Evolutionary conservation across 257 asterid genomes (phyloP).

Genomic region (Solanum boliviense): DNA sequence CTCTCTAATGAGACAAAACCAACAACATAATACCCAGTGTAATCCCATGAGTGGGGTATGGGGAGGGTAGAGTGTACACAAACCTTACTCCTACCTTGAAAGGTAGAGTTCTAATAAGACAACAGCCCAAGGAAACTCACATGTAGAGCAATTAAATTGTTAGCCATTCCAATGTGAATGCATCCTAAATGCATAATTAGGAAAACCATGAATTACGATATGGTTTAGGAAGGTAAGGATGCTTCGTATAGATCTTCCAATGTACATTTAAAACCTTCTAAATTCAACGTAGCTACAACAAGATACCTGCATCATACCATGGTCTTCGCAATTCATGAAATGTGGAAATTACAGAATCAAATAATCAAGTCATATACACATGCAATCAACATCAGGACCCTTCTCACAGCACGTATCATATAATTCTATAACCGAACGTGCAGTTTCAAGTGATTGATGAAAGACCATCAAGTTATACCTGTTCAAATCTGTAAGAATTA

Average conservation of each 20-base stretch:
- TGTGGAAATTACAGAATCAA: not conserved
- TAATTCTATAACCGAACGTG: not conserved
- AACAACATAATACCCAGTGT: not conserved
- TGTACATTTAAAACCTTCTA: not conserved
- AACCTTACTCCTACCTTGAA: not conserved
- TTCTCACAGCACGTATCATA: not conserved
- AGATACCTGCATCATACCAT: not conserved
- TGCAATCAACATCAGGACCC: not conserved
- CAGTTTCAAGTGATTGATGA: not conserved
- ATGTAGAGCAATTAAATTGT: not conserved
- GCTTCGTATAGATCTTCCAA: not conserved
- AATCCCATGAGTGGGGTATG: not conserved
- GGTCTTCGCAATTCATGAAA: not conserved
- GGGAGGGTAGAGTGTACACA: not conserved
- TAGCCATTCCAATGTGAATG: not conserved
- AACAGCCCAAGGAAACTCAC: not conserved
- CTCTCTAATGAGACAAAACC: not conserved
- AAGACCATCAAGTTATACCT: constrained; percentile 37
- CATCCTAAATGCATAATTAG: not conserved
- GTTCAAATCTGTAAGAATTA: constrained; percentile 78
- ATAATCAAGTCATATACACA: not conserved
- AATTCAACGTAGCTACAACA: not conserved
- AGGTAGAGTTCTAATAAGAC: not conserved
- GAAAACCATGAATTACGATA: not conserved
- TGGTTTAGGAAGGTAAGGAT: not conserved